These are phyloP conservation scores for Trichoderma erinaceum DNA, from an alignment of 495 filamentous ascomycete genomes.

Conservation along the genomic window DNA sequence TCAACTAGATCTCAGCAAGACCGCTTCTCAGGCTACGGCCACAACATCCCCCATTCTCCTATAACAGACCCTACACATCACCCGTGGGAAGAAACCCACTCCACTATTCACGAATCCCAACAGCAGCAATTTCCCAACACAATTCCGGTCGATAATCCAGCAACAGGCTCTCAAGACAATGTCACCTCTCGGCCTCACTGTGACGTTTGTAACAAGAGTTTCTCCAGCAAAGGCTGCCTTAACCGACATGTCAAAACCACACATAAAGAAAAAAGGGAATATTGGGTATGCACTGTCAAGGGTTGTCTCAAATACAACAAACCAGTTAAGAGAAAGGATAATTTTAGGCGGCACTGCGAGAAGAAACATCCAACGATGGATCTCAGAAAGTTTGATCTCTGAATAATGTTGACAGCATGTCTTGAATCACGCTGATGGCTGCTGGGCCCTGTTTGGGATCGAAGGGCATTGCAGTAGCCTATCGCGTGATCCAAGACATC, in stretches of 20 bases:
- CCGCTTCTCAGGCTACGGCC: not conserved
- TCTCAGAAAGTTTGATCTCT: not conserved
- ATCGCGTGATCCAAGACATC: too few relatives aligned
- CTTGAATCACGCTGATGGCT: too few relatives aligned
- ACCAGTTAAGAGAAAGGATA: not conserved
- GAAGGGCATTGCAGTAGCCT: too few relatives aligned
- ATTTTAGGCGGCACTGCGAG: not conserved
- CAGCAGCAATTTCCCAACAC: not conserved
- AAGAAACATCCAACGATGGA: not conserved
- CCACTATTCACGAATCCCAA: too few relatives aligned
- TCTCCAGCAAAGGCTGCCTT: not conserved
- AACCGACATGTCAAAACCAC: not conserved
- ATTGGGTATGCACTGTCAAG: not conserved
- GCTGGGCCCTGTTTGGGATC: too few relatives aligned
- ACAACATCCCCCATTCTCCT: not conserved
- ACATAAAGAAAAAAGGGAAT: not conserved
- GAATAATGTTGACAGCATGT: not conserved
- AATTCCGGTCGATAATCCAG: not conserved
- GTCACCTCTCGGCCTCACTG: not conserved
- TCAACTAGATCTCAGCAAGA: not conserved
- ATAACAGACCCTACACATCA: not conserved
- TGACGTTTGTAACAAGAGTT: not conserved
- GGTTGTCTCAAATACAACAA: not conserved
- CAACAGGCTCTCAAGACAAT: not conserved
- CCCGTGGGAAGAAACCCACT: too few relatives aligned